These are phyloP conservation scores for Zelonia costaricensis DNA, from an alignment of 208 protist genomes.

Conservation along the genomic window DNA sequence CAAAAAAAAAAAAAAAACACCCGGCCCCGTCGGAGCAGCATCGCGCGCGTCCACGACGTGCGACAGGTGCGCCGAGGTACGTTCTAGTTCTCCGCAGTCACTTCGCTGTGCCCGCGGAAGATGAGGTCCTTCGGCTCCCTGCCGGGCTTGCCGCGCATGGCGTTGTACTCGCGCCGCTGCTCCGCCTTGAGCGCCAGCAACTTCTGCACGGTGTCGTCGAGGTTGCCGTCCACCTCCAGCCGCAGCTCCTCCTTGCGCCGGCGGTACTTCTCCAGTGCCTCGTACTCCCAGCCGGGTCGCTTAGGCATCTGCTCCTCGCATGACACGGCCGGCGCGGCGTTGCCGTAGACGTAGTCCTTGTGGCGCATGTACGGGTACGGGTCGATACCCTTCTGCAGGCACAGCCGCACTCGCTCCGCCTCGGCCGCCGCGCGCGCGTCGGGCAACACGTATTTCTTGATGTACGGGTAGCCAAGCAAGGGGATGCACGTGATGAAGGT, in stretches of 20 bases:
- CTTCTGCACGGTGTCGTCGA: conserved; percentile 69
- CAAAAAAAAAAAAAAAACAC: conserved; percentile 8
- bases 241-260: conserved; percentile 72
- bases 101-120: conserved; percentile 45
- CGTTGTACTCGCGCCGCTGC: conserved; percentile 37
- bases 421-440: conserved; percentile 55
- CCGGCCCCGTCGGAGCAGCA: neutral
- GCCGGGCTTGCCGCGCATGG: conserved; percentile 17
- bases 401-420: conserved; percentile 86
- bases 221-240: conserved; percentile 59
- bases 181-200: conserved; percentile 54
- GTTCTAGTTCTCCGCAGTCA: no score
- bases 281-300: conserved; percentile 57
- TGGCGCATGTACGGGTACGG: conserved; percentile 87
- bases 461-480: conserved; percentile 57
- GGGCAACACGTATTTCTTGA: conserved; percentile 61
- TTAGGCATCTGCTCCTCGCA: conserved; percentile 48
- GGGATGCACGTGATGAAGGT: conserved; percentile 53
- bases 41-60: conserved; percentile 25
- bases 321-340: conserved; percentile 37
- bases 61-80: no score
- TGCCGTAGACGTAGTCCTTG: conserved; percentile 86
- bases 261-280: conserved; percentile 56
- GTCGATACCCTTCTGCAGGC: conserved; percentile 91
- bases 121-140: conserved; percentile 60